These are phyloP conservation scores for Aschersonia sp. DNA, from an alignment of 2,329 filamentous ascomycete species.

Conservation along the genomic window DNA sequence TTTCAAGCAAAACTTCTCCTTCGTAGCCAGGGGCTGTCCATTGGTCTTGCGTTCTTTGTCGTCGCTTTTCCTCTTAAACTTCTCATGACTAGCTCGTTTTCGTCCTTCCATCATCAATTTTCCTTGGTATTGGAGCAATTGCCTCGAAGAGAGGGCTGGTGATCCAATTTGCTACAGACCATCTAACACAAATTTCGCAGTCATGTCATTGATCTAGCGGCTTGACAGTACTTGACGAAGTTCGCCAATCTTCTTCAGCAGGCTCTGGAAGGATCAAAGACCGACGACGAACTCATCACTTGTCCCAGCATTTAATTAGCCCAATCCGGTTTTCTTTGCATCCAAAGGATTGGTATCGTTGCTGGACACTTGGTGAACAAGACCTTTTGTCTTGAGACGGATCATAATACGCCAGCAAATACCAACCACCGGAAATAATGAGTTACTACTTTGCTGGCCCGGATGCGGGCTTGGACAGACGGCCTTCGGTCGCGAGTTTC, in stretches of 20 bases:
- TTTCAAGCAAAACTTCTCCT: background rate
- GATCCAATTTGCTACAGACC: too few species aligned
- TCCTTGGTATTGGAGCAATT: too few species aligned
- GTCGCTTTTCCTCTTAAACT: background rate
- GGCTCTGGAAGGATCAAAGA: constrained; percentile 1
- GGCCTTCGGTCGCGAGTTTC: constrained; percentile 16
- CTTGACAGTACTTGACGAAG: background rate
- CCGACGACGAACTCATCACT: too few species aligned
- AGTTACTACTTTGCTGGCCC: background rate
- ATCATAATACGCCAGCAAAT: background rate
- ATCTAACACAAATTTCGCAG: too few species aligned
- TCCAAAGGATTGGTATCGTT: background rate
- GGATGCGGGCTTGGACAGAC: constrained; percentile 2
- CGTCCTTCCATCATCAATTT: too few species aligned
- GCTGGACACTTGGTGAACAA: background rate
- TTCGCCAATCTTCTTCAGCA: constrained; percentile 1
- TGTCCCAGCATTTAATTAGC: too few species aligned
- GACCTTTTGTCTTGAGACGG: background rate
- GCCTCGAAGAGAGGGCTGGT: too few species aligned
- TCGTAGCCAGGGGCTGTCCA: background rate
- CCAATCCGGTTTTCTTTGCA: too few species aligned
- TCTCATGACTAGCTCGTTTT: background rate
- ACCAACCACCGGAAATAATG: background rate
- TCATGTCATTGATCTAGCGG: background rate
- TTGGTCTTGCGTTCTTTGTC: background rate